Conservation (phyloP, 2,329 filamentous ascomycete species). For the Grosmannia penicillata region DNA sequence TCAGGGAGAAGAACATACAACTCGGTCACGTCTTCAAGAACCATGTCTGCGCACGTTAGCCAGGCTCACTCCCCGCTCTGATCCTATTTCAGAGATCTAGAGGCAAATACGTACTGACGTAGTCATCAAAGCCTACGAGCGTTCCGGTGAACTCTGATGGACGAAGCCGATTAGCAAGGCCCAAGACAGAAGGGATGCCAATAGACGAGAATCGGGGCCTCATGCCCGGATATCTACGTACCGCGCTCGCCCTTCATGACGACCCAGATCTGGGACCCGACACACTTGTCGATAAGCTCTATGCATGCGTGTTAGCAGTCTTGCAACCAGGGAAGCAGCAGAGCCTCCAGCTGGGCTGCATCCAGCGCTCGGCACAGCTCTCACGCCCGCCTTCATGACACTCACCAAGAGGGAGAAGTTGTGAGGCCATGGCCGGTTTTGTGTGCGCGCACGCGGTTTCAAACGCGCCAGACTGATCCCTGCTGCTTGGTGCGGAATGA, state of each 20-base stretch:
- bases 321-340: too few relatives aligned
- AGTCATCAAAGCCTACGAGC: slow-evolving; percentile 92
- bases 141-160: slow-evolving; percentile 81
- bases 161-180: not conserved
- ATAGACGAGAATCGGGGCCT: slow-evolving; percentile 1
- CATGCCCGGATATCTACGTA: slow-evolving; percentile 26
- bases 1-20: slow-evolving; percentile 43
- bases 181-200: not conserved
- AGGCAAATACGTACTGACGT: slow-evolving; percentile 70
- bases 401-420: slow-evolving; percentile 57
- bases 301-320: slow-evolving; percentile 2
- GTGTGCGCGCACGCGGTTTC: too few relatives aligned
- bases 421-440: slow-evolving; percentile 44
- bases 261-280: slow-evolving; percentile 95
- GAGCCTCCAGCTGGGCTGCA: too few relatives aligned
- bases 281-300: slow-evolving; percentile 99
- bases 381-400: not conserved
- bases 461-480: too few relatives aligned
- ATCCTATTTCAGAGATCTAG: too few relatives aligned
- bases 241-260: slow-evolving; percentile 99
- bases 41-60: slow-evolving; percentile 60
- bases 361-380: not conserved
- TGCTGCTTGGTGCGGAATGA: too few relatives aligned
- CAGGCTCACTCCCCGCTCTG: slow-evolving; percentile 8
- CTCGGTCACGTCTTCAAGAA: slow-evolving; percentile 91